Percentiles rank a stretch among this genome's conserved stretches.
These are phyloP conservation scores for Dipodascus geniculatus DNA, from an alignment of 805 yeast genomes.

Conservation along the genomic window DNA sequence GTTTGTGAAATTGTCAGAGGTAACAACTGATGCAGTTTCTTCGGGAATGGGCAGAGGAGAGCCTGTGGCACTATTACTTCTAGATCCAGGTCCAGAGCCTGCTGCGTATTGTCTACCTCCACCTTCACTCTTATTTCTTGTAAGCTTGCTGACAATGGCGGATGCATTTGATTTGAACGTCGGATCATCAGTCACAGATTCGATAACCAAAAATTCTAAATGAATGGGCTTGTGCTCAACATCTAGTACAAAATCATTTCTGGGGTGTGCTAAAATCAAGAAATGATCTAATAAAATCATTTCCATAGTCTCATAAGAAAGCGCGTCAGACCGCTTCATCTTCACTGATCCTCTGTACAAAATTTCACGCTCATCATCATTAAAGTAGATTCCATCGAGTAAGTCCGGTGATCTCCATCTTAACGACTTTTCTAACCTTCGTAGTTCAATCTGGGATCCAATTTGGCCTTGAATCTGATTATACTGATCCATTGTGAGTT, in stretches of 20 bases:
- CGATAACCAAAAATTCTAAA: slow-evolving; percentile 45
- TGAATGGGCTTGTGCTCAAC: slow-evolving; percentile 24
- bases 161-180: slow-evolving; percentile 13
- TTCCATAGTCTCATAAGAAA: neutral
- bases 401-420: neutral
- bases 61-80: slow-evolving; percentile 23
- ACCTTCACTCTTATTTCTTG: neutral
- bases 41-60: slow-evolving; percentile 33
- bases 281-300: slow-evolving; percentile 61
- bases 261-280: slow-evolving; percentile 29
- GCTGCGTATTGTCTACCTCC: slow-evolving; percentile 17
- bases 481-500: neutral
- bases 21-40: slow-evolving; percentile 40
- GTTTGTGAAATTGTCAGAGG: slow-evolving; percentile 13
- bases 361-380: neutral
- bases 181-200: slow-evolving; percentile 31
- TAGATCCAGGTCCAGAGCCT: slow-evolving; percentile 24
- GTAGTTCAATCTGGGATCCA: neutral
- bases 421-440: neutral
- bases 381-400: neutral
- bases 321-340: neutral
- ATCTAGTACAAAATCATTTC: slow-evolving; percentile 18
- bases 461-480: neutral
- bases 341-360: neutral
- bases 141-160: neutral